Conservation (phyloP, 345 rosid genomes). For the Linum lewisii region DNA sequence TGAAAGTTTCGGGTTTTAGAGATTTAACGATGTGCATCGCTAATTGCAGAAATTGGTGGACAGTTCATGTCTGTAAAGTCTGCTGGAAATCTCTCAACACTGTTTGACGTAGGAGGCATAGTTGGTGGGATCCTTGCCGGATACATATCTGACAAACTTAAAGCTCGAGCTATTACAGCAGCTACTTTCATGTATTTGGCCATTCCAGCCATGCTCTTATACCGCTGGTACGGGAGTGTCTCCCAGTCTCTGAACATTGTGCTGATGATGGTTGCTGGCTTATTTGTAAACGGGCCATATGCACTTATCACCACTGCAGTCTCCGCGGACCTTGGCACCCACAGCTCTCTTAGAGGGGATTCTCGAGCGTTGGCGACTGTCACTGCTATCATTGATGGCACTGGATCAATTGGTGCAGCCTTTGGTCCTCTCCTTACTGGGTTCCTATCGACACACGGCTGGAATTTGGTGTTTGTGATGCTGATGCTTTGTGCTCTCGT, state of each 20-base stretch:
- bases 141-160: slow-evolving; percentile 73
- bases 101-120: slow-evolving; percentile 91
- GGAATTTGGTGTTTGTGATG: slow-evolving; percentile 75
- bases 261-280: slow-evolving; percentile 84
- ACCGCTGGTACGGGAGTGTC: slow-evolving; percentile 56
- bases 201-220: slow-evolving; percentile 72
- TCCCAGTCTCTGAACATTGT: slow-evolving; percentile 48
- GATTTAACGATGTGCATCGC: background rate
- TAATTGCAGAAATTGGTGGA: slow-evolving; percentile 75
- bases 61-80: slow-evolving; percentile 78
- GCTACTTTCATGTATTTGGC: slow-evolving; percentile 79
- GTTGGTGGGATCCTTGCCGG: slow-evolving; percentile 78
- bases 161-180: slow-evolving; percentile 77
- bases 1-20: too few species aligned
- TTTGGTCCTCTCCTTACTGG: slow-evolving; percentile 88
- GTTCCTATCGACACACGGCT: slow-evolving; percentile 64
- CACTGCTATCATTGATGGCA: slow-evolving; percentile 89
- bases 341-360: slow-evolving; percentile 71
- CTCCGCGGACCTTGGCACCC: slow-evolving; percentile 93
- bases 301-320: slow-evolving; percentile 96
- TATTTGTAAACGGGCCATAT: slow-evolving; percentile 87
- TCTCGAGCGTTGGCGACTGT: slow-evolving; percentile 93
- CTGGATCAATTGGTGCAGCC: slow-evolving; percentile 92
- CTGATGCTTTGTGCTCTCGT: slow-evolving; percentile 55
- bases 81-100: slow-evolving; percentile 86